Base-by-base conservation (phyloP, 2,329 filamentous ascomycete genomes). In the Diaporthe sp. region DNA sequence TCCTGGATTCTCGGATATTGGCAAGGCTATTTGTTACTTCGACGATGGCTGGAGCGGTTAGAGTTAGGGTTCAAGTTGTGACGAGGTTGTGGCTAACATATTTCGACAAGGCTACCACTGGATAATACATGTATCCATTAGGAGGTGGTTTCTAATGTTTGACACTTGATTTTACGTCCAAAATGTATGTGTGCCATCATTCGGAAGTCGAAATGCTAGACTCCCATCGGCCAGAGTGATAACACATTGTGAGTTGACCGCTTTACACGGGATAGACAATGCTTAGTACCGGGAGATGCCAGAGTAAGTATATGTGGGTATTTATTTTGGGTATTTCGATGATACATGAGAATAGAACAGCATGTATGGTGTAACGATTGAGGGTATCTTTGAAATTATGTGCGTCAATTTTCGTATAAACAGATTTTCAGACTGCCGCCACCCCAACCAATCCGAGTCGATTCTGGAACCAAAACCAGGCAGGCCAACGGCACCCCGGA, bases 391-490 rank as follows among this genome's bases (percentile, higher is more conserved):
- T 22, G 44, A 31, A 31, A 70, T 39, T 55, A 42, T 70, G 49
- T 70, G 37, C 65, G 65, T 55, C 49, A 31, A 55, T 70, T 70
- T 68, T 53, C 46, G 34, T 70, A n/a, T 39, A 53, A 53, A 28
- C 31, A 42, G 34, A 8, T 19, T 53, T 17, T 25, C n/a, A 12
- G 46, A 3, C 28, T 31, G 34, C 31, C 17, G 0, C 49, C 15
- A 13, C 15, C 10, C 25, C 8, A 53, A 19, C 15, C 17, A 28
- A n/a, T 55, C 51, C 49, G 8, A 9, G 31, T 28, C n/a, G 49
- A 1, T 55, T 8, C 42, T 17, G 49, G 15, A 28, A 39, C 22
- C 44, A 55, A 12, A 12, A 55, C 2, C 49, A 28, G 49, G 13
- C 31, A 4, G n/a, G 28, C 17, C n/a, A 37, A 31, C 4, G 37